Evolutionary conservation across 768 basidiomycete species (phyloP), one percentile per base, ranked within the genome.

Genomic region (Gloeopeniophorella convolvens): DNA sequence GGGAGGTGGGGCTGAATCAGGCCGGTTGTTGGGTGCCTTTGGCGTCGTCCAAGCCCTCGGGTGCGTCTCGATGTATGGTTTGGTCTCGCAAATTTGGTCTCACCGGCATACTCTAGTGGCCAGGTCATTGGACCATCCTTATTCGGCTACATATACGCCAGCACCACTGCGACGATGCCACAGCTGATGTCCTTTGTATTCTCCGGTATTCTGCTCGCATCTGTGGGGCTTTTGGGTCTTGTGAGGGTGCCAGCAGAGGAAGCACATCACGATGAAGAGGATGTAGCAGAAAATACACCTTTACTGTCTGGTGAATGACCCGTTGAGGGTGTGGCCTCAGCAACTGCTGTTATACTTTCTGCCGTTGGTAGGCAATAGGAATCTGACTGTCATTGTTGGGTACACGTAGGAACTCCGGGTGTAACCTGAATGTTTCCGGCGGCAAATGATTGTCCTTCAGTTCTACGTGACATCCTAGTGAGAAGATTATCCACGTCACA

Each of bases 21-120:
- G 48, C 7, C 30, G 42, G 40, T 40, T 49, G 9, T 49, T 49
- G 20, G 48, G 48, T 18, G 48, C 48, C 10, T 10, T 49, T 26
- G 33, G 48, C 28, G 48, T 49, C 10, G 16, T 49, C 27, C 31
- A 32, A 33, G 37, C 48, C 5, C 28, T 42, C n/a, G 27, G 48
- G 48, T 49, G 28, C 20, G 48, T 42, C 12, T 21, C n/a, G 13
- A 18, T 21, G 7, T 21, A 0, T 41, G 15, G 7, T 15, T 10
- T 18, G 4, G 15, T n/a, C 37, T n/a, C 10, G 13, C 32, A 24
- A 18, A 12, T 16, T 23, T 27, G 23, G 11, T 16, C 1, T 35
- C 21, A 23, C 44, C 23, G 18, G 8, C 26, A 5, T 30, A 23
- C 6, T n/a, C 7, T 24, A 49, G 48, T 7, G 30, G 39, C 39